Base-by-base conservation (phyloP, 1,139 yeast species). In the Pneumocystis carinii region DNA sequence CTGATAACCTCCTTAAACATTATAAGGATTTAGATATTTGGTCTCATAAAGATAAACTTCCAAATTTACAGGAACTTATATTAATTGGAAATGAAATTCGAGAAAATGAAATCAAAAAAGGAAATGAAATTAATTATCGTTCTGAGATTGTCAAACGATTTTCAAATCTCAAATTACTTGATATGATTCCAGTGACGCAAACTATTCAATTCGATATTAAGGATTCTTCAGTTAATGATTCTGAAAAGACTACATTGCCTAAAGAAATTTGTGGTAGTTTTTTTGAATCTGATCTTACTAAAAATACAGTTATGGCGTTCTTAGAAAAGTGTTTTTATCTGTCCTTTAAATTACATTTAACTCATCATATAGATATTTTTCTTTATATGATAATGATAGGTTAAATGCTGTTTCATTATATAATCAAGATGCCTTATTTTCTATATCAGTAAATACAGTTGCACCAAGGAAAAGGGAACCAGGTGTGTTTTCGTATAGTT, bases 341-440 rank as follows among this genome's bases (percentile, higher is more conserved):
- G 27, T 48, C 1, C 19, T 41, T 48, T 19, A 24, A 5, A 48
- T 15, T 24, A 48, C 27, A 48, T 24, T 19, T 14, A 48, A 48
- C 7, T n/a, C 19, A n/a, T 39, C 27, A 10, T 48, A 7, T 48
- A 48, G 68, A 24, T 69, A 68, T 73, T 77, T 87, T 66, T 83
- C 84, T 64, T 76, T 85, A 61, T 92, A 96, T 94, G 99, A 92
- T 75, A 71, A 80, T 6, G 84, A 87, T 72, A 78, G 98, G 67
- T 72, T 78, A 15, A 90, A 85, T 63, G 77, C 92, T 61, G 73
- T 86, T 73, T 80, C 81, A 56, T 76, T 92, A 57, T 92, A 92
- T 72, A 90, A 94, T 65, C 82, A 82, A 62, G 86, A 86, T 70
- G 89, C 97, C 0, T 90, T 87, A 71, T 90, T 92, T 70, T 89